phyloP scores from a whole-genome alignment of 192 early-diverging fungal species.

The Blastocladiella britannica region DNA sequence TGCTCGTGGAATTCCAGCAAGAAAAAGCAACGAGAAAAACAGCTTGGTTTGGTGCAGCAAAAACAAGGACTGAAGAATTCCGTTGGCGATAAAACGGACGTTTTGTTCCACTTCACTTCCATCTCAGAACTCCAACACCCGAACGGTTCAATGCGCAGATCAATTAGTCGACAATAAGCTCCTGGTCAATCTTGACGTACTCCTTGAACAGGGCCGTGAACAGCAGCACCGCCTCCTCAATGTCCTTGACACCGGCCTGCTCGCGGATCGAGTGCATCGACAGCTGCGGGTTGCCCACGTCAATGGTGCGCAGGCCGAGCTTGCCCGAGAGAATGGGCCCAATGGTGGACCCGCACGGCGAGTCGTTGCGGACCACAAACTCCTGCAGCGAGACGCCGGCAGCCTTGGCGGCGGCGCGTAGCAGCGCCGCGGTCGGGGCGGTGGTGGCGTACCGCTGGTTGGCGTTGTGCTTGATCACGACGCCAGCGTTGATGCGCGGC shows the following conservation, averaged over 20 bases:
- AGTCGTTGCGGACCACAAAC: constrained; percentile 83
- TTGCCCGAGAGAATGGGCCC: constrained; percentile 89
- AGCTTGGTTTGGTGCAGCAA: no score
- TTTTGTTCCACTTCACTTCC: no score
- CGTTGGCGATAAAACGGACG: no score
- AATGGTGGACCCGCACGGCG: constrained; percentile 86
- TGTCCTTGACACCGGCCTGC: constrained; percentile 69
- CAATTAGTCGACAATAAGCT: constrained; percentile 22
- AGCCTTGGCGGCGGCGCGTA: constrained; percentile 5
- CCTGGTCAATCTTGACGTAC: constrained; percentile 23
- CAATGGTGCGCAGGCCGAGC: constrained; percentile 84
- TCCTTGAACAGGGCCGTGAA: constrained; percentile 47
- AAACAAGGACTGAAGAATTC: no score
- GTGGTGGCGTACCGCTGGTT: constrained; percentile 68
- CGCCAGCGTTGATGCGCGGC: constrained; percentile 76
- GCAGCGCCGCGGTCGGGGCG: constrained; percentile 19
- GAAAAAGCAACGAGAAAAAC: no score
- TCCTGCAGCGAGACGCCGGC: constrained; percentile 11
- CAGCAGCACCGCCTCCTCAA: constrained; percentile 58
- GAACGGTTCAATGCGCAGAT: neutral
- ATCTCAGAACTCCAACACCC: no score
- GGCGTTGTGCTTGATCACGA: constrained; percentile 91
- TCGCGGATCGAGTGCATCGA: constrained; percentile 97
- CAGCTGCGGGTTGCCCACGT: constrained; percentile 87
- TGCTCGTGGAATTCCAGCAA: no score